Base-by-base conservation (phyloP, 345 rosid genomes). In the Lepidium aucheri region DNA sequence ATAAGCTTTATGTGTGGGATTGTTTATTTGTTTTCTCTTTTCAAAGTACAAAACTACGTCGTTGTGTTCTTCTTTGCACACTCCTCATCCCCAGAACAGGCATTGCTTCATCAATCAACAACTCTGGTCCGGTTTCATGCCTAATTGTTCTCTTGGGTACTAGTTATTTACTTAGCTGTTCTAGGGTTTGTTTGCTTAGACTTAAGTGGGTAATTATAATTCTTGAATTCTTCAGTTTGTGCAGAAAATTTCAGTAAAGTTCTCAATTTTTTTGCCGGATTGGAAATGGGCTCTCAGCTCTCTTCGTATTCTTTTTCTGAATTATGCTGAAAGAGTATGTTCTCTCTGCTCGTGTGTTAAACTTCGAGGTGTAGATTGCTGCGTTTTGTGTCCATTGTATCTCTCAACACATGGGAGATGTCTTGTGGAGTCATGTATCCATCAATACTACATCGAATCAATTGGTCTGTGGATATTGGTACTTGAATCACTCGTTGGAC, bases 371-470 rank as follows among this genome's bases (percentile, higher is more conserved):
- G 59, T 57, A 26, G 43, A 59, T 45, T 72, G 15, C 16, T 73
- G 36, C 16, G 41, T 33, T 56, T 56, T 53, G 17, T 63, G 35
- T 56, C 26, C 39, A 39, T 36, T 36, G 34, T n/a, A 38, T 26
- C 52, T 39, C 53, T 22, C 1, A 11, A 14, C 8, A 46, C 45
- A 55, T 71, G 83, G 68, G 55, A 34, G 83, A 76, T 44, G 13
- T 75, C 1, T 69, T 55, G 73, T 67, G 71, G 54, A 74, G 56
- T 61, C 68, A 73, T 45, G 47, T 68, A 41, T 71, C 79, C 32
- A 49, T 59, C 71, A 51, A 34, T 32, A 40, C 50, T 40, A 39
- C 69, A 20, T 43, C 69, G 41, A 68, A 68, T 66, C 73, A 70
- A 13, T 60, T 81, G 45, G 53, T 53, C 66, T 58, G 60, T 64